phyloP scores from a whole-genome alignment of 192 early-diverging fungal species.

The Backusella luteola region DNA sequence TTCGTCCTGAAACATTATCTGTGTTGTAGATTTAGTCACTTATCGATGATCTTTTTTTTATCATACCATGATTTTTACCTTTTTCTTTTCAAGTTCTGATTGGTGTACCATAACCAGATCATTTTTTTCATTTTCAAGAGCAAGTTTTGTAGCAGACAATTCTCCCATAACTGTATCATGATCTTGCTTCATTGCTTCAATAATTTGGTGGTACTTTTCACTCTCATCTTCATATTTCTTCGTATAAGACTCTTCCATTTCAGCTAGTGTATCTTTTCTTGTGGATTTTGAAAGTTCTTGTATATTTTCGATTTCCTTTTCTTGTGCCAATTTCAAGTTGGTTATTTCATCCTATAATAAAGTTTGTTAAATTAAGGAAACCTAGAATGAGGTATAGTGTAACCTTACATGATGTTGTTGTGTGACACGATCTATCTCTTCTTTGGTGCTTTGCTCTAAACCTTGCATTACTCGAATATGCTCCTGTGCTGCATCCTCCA shows the following conservation, averaged over 20 bases:
- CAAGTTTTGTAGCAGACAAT: not conserved
- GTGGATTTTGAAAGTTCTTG: not conserved
- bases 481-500: slow-evolving; percentile 5
- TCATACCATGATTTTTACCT: not conserved
- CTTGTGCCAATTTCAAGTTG: not conserved
- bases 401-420: slow-evolving; percentile 1
- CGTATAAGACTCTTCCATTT: not conserved
- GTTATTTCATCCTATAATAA: slow-evolving; percentile 4
- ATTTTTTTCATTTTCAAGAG: not conserved
- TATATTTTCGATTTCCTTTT: not conserved
- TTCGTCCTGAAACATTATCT: not conserved
- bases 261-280: not conserved
- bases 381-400: not conserved
- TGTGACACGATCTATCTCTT: not conserved
- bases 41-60: not conserved
- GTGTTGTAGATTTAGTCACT: not conserved
- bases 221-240: not conserved
- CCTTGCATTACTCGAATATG: slow-evolving; percentile 1
- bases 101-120: not conserved
- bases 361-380: not conserved
- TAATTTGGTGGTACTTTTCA: not conserved
- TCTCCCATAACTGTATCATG: not conserved
- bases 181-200: not conserved
- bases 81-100: slow-evolving; percentile 4
- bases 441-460: not conserved